Conservation (phyloP, 2,329 filamentous ascomycete species). For the Ceratocystis alfenasii region DNA sequence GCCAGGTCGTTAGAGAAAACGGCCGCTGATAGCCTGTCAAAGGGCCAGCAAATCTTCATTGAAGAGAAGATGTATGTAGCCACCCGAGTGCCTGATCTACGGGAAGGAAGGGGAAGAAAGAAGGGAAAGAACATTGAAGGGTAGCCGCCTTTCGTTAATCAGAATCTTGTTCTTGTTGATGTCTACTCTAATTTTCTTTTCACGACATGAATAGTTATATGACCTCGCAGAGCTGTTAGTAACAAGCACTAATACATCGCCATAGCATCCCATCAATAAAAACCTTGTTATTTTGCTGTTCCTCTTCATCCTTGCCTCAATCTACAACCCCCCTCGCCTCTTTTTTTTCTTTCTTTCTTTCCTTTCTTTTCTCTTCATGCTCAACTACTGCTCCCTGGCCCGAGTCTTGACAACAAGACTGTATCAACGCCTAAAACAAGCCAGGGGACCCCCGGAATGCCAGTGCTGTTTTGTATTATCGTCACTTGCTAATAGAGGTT, state of each 20-base stretch:
- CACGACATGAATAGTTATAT: too few species aligned
- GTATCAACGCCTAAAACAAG: neutral
- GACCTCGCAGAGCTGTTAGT: too few species aligned
- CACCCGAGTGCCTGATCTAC: conserved; percentile 8
- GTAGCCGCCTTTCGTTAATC: neutral
- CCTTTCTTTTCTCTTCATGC: neutral
- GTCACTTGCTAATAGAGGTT: neutral
- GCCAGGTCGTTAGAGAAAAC: too few species aligned
- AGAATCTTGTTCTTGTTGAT: too few species aligned
- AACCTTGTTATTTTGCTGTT: too few species aligned
- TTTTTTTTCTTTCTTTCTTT: neutral
- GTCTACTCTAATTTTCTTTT: too few species aligned
- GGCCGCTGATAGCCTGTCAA: too few species aligned
- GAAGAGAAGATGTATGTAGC: neutral
- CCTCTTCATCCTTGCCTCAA: too few species aligned
- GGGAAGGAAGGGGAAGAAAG: neutral
- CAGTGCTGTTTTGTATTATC: neutral
- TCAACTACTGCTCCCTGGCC: neutral
- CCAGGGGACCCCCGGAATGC: neutral
- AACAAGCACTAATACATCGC: too few species aligned
- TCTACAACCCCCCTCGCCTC: too few species aligned
- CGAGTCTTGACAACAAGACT: neutral
- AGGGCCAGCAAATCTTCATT: neutral
- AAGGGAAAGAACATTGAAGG: neutral
- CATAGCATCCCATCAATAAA: too few species aligned